Evolutionary conservation across 148 eudicot species (phyloP).

Genomic region (Vaccinium vitisidaea): DNA sequence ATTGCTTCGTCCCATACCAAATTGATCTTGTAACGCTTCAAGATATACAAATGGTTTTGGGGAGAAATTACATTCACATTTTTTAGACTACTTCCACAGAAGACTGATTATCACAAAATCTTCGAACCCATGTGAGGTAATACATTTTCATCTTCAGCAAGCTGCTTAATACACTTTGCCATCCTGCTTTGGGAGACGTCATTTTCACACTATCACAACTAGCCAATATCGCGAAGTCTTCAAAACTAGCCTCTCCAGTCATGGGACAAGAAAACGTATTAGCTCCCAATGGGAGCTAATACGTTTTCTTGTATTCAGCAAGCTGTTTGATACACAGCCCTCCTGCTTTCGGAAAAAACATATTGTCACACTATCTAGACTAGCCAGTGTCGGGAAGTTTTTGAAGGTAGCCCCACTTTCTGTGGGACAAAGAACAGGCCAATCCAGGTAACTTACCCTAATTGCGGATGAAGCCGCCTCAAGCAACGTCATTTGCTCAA

Average conservation of each 20-base stretch:
- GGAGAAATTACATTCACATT: background rate
- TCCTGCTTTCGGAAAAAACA: background rate
- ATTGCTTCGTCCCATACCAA: background rate
- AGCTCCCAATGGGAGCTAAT: background rate
- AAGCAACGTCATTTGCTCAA: background rate
- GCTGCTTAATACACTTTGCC: background rate
- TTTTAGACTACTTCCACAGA: background rate
- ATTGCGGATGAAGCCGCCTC: background rate
- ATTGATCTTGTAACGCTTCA: background rate
- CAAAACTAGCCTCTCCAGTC: background rate
- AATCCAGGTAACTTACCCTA: conserved; percentile 1
- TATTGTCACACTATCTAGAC: background rate
- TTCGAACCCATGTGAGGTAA: background rate
- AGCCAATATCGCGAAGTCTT: background rate
- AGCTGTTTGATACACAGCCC: background rate
- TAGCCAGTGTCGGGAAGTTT: background rate
- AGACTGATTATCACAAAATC: background rate
- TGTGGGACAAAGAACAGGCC: background rate
- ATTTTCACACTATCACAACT: background rate
- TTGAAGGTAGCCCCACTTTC: background rate
- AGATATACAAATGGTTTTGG: background rate
- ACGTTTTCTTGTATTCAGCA: background rate
- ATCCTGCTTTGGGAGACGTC: background rate
- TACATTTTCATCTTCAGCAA: background rate
- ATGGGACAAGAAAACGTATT: background rate